Evolutionary conservation across 331 rosid genomes (phyloP).

Genomic region (Pyracantha coccinea): DNA sequence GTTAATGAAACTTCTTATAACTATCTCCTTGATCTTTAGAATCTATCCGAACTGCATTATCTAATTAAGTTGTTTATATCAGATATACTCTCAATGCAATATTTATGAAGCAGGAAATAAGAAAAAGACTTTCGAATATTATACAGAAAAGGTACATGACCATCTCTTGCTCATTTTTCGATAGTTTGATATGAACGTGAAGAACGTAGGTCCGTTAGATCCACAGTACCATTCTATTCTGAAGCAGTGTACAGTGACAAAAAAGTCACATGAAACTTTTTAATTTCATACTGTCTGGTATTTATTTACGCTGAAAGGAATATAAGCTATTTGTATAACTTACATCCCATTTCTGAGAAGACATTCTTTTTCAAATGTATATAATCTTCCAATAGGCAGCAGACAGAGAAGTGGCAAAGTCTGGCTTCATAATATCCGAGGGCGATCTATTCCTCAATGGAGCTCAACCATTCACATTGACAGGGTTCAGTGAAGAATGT

Average conservation of each 20-base stretch:
- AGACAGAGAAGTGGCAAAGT: constrained; percentile 31
- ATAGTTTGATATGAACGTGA: neutral
- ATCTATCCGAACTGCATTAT: neutral
- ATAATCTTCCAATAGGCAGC: constrained; percentile 33
- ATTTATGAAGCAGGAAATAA: constrained; percentile 61
- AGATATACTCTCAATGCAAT: constrained; percentile 74
- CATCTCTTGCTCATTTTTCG: neutral
- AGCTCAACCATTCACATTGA: constrained; percentile 33
- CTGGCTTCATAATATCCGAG: constrained; percentile 51
- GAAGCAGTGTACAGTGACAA: too few species aligned
- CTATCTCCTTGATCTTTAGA: neutral
- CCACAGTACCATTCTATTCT: too few species aligned
- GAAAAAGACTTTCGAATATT: constrained; percentile 63
- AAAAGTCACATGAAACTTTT: too few species aligned
- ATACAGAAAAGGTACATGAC: constrained; percentile 56
- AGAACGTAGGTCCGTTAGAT: neutral
- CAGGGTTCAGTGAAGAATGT: constrained; percentile 21
- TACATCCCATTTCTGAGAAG: neutral
- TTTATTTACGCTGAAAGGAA: neutral
- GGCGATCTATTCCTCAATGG: constrained; percentile 62
- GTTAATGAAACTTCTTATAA: neutral
- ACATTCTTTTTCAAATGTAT: neutral
- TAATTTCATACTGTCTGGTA: too few species aligned
- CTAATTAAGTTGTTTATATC: constrained; percentile 12
- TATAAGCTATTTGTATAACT: neutral